Base-by-base conservation (phyloP, 2,329 filamentous ascomycete genomes). In the Fusarium incarnatum region DNA sequence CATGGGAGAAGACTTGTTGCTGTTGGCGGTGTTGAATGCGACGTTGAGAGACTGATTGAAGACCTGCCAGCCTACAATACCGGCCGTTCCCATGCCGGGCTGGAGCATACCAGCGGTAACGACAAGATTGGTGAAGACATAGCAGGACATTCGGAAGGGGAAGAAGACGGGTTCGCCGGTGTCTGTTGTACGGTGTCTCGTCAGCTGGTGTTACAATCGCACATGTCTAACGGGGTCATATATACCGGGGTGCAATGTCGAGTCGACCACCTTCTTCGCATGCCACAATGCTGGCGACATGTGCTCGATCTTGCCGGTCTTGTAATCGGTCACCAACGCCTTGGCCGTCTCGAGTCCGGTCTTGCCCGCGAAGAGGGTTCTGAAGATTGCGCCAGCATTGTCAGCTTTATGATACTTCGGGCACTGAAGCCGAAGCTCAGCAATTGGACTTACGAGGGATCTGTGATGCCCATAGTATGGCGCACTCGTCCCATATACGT, bases 31-130 rank as follows among this genome's bases (percentile, higher is more conserved):
- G 87, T 99, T 99, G 86, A 99, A 95, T 73, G 94, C 95, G 28
- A 99, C 96, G 80, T 99, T 99, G 75, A 99, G 91, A 15, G 94
- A 98, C 84, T 99, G 96, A 82, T 99, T 99, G 73, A 92, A 89
- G 62, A 98, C 89, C 83, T 99, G 96, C 96, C 96, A 99, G 72
- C 91, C 91, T 40, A 98, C 86, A 8, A 94, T 98, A 55, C 95
- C 96, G 44, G 88, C 87, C 46, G 91, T 97, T 75, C 88, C 84
- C 25, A 98, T 87, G 12, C 92, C 92, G 5, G 96, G 96, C 56
- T 95, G 96, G 59, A 99, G 91, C 96, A 99, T 99, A 76, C 96
- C 96, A 9, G 91, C 95, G 47, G 96, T 99, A 66, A 98, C 95
- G 61, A 98, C 86, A 79, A 99, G 83, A 81, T 99, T 99, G 70